phyloP scores from a whole-genome alignment of 2,329 filamentous ascomycete species.

The Fusarium anguioides region DNA sequence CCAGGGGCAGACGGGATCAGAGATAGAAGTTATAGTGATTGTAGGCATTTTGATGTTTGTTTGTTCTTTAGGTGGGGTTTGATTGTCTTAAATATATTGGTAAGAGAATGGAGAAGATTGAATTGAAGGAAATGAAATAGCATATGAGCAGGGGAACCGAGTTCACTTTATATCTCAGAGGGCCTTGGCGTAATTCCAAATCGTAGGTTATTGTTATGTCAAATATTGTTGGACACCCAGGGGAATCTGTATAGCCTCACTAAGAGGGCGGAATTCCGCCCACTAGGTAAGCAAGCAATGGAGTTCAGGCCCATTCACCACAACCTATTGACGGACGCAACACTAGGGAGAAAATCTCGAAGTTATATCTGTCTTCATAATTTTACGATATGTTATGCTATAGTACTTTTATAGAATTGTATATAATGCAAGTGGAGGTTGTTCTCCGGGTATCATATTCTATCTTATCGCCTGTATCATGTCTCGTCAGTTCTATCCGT shows the following conservation, averaged over 20 bases:
- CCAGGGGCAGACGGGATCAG: constrained; percentile 83
- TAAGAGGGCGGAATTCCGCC: constrained; percentile 43
- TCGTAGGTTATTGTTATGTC: background rate
- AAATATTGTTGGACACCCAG: background rate
- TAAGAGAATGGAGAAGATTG: background rate
- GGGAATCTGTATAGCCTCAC: background rate
- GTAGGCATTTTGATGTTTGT: constrained; percentile 67
- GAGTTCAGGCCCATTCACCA: background rate
- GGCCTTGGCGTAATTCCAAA: background rate
- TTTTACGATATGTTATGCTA: too few species aligned
- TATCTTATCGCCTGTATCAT: constrained; percentile 23
- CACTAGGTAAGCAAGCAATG: background rate
- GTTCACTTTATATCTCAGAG: background rate
- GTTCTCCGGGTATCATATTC: constrained; percentile 40
- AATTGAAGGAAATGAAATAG: background rate
- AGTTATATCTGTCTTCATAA: too few species aligned
- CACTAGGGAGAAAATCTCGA: too few species aligned
- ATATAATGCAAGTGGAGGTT: constrained; percentile 23
- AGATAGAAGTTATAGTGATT: constrained; percentile 81
- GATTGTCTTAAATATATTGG: background rate
- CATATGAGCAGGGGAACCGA: background rate
- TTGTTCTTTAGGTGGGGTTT: background rate
- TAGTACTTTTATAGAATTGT: too few species aligned
- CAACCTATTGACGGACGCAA: background rate
- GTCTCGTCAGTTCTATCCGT: background rate